Base-by-base conservation (phyloP, 129 eudicot genomes). In the Kitagawia praeruptora region DNA sequence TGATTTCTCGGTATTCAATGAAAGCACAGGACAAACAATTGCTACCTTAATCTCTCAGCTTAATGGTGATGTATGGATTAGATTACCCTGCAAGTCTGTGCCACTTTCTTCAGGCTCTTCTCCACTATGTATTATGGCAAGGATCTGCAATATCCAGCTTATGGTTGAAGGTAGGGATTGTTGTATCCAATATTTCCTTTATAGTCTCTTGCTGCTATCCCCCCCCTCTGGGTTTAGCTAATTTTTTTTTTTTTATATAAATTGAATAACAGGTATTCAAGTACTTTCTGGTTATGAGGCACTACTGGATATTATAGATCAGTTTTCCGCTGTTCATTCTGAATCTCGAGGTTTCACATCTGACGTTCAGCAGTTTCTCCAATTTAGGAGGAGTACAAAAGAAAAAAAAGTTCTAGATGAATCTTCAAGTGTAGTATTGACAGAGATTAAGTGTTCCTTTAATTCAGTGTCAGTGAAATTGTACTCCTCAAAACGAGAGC, bases 41-140 rank as follows among this genome's bases (percentile, higher is more conserved):
- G 51, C 80, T 16, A 58, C 80, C 75, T 86, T 96, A 58, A 77
- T 96, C 80, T 84, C 87, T 23, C 87, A 91, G 70, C 76, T 87
- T 19, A 85, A 85, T 81, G 88, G 85, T 73, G 99, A 96, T 86
- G 42, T 90, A 61, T 96, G 97, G 97, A 87, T 96, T 80, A 90
- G 87, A 85, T 81, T 92, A 49, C 97, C 97, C 18, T 42, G 48
- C 66, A 84, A 81, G 38, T 79, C 71, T 54, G 81, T 77, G 46
- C 40, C 82, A 44, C 81, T 76, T 34, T 39, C 47, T 75, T n/a
- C 63, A 21, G 72, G 86, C 61, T 72, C 85, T 74, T 48, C 82
- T 76, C 82, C 96, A 79, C 48, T 66, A 69, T 87, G 91, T 80
- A 75, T 96, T 77, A 89, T 89, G 96, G 87, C 88, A 61, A 82